Evolutionary conservation across 495 filamentous ascomycete genomes (phyloP).

Genomic region (Entonaema liquescens): DNA sequence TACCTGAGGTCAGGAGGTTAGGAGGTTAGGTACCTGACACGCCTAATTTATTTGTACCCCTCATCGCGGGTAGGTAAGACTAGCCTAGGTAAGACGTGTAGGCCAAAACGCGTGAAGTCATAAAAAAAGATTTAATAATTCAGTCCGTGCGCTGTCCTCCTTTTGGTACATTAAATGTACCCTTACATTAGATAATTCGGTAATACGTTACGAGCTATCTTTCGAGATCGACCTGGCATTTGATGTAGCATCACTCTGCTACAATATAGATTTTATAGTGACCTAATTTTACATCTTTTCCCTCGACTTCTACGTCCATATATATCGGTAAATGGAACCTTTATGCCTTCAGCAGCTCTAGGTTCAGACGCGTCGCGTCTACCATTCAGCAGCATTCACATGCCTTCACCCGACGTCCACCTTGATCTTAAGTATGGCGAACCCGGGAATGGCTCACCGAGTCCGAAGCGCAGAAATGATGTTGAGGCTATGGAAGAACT

Average conservation of each 20-base stretch:
- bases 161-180: slow-evolving; percentile 11
- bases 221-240: not conserved
- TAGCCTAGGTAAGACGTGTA: no score
- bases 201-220: no score
- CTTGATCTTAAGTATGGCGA: slow-evolving; percentile 26
- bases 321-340: slow-evolving; percentile 37
- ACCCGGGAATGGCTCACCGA: slow-evolving; percentile 2
- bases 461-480: slow-evolving; percentile 46
- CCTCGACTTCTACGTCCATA: slow-evolving; percentile 5
- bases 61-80: slow-evolving; percentile 39
- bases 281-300: slow-evolving; percentile 29
- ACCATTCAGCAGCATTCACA: slow-evolving; percentile 41
- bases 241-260: not conserved
- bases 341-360: slow-evolving; percentile 48
- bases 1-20: no score
- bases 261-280: slow-evolving; percentile 13
- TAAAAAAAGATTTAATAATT: slow-evolving; percentile 12
- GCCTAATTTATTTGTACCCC: slow-evolving; percentile 20
- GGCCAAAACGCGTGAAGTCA: slow-evolving; percentile 32
- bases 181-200: no score
- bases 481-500: slow-evolving; percentile 56
- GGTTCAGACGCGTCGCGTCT: slow-evolving; percentile 53
- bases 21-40: not conserved
- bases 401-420: slow-evolving; percentile 44
- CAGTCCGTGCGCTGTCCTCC: slow-evolving; percentile 18